Conservation (phyloP, 306 rosid genomes). For the Ormosia semicastrata region DNA sequence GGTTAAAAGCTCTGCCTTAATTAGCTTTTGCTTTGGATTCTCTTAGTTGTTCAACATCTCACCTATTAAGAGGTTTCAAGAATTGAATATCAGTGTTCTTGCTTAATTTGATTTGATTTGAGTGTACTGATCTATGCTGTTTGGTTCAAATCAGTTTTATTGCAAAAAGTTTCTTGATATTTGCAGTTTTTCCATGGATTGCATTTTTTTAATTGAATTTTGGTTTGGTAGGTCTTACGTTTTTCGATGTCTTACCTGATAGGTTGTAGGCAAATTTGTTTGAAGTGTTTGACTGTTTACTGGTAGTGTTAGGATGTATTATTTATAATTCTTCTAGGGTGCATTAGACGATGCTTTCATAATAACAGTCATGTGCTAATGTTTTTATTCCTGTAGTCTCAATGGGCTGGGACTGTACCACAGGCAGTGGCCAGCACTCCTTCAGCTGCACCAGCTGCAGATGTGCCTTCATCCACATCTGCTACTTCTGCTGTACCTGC, state of each 20-base stretch:
- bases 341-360: not conserved
- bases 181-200: not conserved
- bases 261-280: not conserved
- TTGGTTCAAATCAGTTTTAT: conserved; percentile 5
- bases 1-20: conserved; percentile 1
- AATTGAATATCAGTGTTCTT: not conserved
- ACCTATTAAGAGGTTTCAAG: not conserved
- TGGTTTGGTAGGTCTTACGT: not conserved
- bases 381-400: conserved; percentile 46
- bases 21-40: conserved; percentile 10
- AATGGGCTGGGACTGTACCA: conserved; percentile 58
- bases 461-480: conserved; percentile 60
- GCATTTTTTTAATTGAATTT: conserved; percentile 8
- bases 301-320: not conserved
- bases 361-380: conserved; percentile 22
- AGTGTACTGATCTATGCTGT: not conserved
- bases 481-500: conserved; percentile 43
- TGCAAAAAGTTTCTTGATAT: not conserved
- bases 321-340: not conserved
- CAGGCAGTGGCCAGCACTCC: conserved; percentile 44
- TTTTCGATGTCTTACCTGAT: not conserved
- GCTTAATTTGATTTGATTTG: not conserved
- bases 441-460: conserved; percentile 44
- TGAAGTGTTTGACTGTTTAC: not conserved
- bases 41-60: conserved; percentile 1